phyloP scores from a whole-genome alignment of 192 early-diverging fungal species.

The Martensiomyces pterosporus region DNA sequence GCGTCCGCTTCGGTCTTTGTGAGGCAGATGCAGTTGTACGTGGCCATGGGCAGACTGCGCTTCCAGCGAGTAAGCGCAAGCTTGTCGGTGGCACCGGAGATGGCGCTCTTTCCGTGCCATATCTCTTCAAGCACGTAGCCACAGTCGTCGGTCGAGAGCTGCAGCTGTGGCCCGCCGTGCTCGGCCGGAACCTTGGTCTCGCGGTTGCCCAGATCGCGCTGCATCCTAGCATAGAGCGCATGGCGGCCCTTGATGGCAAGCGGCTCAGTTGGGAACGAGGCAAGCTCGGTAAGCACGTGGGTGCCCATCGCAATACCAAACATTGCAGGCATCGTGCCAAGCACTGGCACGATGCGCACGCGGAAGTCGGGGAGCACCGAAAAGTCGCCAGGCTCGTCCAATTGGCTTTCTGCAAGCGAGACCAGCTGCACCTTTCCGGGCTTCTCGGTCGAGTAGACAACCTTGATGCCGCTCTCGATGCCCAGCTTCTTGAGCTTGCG shows the following conservation, averaged over 20 bases:
- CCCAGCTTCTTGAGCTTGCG: conserved; percentile 65
- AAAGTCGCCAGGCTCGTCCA: conserved; percentile 82
- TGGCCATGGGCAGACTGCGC: conserved; percentile 55
- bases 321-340: conserved; percentile 89
- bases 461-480: conserved; percentile 77
- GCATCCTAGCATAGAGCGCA: conserved; percentile 65
- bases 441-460: conserved; percentile 95
- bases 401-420: conserved; percentile 81
- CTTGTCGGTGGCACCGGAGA: conserved; percentile 73
- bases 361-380: conserved; percentile 92
- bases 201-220: conserved; percentile 66
- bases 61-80: conserved; percentile 78
- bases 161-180: conserved; percentile 30
- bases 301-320: conserved; percentile 93
- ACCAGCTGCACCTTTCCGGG: conserved; percentile 85
- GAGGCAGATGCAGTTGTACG: conserved; percentile 80
- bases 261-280: conserved; percentile 64
- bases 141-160: conserved; percentile 58
- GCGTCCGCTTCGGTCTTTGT: conserved; percentile 71
- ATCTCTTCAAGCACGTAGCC: conserved; percentile 89
- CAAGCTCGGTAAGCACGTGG: conserved; percentile 69
- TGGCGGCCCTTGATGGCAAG: conserved; percentile 72
- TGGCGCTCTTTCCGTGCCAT: conserved; percentile 72
- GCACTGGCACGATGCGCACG: conserved; percentile 74
- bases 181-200: conserved; percentile 30